phyloP scores from a whole-genome alignment of 306 rosid genomes.

The Pyrus betulifolia region DNA sequence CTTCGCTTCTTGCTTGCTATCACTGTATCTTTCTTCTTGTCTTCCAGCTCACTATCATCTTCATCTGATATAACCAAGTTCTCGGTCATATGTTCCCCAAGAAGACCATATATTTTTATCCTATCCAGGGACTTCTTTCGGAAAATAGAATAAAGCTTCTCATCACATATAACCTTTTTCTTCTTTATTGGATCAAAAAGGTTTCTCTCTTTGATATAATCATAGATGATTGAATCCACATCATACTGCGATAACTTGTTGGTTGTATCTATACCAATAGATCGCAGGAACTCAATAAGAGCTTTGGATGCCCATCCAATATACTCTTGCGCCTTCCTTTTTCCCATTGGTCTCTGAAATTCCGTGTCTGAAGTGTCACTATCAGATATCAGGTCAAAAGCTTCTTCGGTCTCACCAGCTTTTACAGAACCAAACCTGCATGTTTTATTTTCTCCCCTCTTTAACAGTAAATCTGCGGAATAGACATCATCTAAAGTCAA shows the following conservation, averaged over 20 bases:
- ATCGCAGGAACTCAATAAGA: conserved; percentile 52
- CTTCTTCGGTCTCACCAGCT: conserved; percentile 12
- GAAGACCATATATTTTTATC: conserved; percentile 19
- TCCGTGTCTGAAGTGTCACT: conserved; percentile 1
- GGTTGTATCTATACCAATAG: conserved; percentile 38
- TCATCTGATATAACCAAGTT: conserved; percentile 7
- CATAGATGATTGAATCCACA: conserved; percentile 29
- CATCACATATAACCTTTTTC: conserved; percentile 43
- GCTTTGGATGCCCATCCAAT: conserved; percentile 62
- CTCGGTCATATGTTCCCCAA: conserved; percentile 40
- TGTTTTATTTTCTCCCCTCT: conserved; percentile 5
- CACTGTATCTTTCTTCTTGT: conserved; percentile 9
- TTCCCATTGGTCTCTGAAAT: conserved; percentile 2
- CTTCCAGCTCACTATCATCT: conserved; percentile 3
- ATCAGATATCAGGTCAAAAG: conserved; percentile 3
- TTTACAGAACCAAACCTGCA: background rate
- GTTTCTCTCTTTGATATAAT: conserved; percentile 44
- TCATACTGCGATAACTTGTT: conserved; percentile 26
- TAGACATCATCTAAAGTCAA: conserved; percentile 25
- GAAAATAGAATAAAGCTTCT: conserved; percentile 40
- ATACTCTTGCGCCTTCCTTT: conserved; percentile 24
- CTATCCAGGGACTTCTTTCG: conserved; percentile 26
- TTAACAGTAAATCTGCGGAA: conserved; percentile 6
- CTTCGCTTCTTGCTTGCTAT: conserved; percentile 8
- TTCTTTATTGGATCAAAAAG: conserved; percentile 35